Evolutionary conservation across 139 green algal genomes (phyloP).

Genomic region (Chara braunii): DNA sequence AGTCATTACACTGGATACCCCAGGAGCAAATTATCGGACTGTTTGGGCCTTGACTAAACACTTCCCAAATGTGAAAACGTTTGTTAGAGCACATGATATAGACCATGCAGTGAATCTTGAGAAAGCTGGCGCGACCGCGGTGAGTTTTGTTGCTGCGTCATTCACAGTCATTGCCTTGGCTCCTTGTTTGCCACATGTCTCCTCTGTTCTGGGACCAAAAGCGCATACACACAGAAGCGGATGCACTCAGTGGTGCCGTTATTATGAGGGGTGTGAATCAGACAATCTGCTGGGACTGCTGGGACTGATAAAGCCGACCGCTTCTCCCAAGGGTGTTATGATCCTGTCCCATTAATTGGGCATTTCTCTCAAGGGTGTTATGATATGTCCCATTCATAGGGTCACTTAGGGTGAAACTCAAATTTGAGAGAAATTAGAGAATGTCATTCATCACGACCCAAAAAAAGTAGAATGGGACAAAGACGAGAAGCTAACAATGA

Average conservation of each 20-base stretch:
- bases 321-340: neutral
- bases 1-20: conserved; percentile 85
- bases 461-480: neutral
- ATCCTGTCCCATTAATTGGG: conserved; percentile 3
- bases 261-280: neutral
- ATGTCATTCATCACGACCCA: neutral
- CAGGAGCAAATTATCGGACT: conserved; percentile 52
- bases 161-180: too few species aligned
- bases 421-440: neutral
- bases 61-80: conserved; percentile 72
- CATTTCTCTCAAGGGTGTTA: neutral
- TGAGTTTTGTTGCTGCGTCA: neutral
- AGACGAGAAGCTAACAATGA: neutral
- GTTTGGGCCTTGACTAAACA: conserved; percentile 80
- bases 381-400: neutral
- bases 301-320: neutral
- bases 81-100: conserved; percentile 91
- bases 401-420: conserved; percentile 1
- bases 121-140: conserved; percentile 83
- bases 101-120: conserved; percentile 90
- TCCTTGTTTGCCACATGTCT: too few species aligned
- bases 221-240: neutral
- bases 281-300: neutral
- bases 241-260: neutral
- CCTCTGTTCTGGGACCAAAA: too few species aligned